Conservation (phyloP, 2,329 filamentous ascomycete genomes). For the Aspergillus fumigatus region DNA sequence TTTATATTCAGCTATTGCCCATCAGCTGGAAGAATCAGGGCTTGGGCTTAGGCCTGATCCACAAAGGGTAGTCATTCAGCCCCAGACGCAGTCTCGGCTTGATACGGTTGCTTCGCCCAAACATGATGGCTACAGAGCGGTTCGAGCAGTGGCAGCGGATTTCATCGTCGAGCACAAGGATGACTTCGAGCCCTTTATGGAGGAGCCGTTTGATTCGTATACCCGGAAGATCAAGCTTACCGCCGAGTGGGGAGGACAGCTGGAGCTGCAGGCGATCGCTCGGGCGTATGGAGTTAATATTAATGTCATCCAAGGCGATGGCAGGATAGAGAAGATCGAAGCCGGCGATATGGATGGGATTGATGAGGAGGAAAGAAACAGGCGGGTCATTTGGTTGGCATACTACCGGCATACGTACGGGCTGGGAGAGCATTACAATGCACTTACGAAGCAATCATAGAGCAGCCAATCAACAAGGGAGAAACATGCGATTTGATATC, state of each 20-base stretch:
- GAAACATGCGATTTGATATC: constrained; percentile 1
- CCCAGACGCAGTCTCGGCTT: constrained; percentile 26
- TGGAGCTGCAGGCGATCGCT: constrained; percentile 82
- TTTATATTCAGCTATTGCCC: constrained; percentile 84
- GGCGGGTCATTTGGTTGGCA: constrained; percentile 75
- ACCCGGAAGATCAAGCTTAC: constrained; percentile 74
- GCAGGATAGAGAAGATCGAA: constrained; percentile 70
- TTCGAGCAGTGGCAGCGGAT: constrained; percentile 67
- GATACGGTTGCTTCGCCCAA: constrained; percentile 33
- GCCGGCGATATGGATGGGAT: constrained; percentile 41
- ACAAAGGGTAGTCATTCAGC: constrained; percentile 28
- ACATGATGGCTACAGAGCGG: constrained; percentile 56
- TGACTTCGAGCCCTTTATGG: constrained; percentile 82
- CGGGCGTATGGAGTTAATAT: constrained; percentile 76
- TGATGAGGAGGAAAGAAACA: constrained; percentile 41
- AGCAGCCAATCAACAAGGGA: not conserved
- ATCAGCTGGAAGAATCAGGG: constrained; percentile 61
- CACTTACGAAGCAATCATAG: constrained; percentile 53
- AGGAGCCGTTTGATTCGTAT: constrained; percentile 72
- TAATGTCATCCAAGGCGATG: constrained; percentile 76
- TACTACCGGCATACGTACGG: constrained; percentile 95
- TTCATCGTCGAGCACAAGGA: constrained; percentile 72
- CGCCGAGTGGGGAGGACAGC: constrained; percentile 92
- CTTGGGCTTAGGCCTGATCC: constrained; percentile 36
- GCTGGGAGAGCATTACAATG: constrained; percentile 96